phyloP scores from a whole-genome alignment of 768 basidiomycete genomes.

The Udeniomyces megalosporus region DNA sequence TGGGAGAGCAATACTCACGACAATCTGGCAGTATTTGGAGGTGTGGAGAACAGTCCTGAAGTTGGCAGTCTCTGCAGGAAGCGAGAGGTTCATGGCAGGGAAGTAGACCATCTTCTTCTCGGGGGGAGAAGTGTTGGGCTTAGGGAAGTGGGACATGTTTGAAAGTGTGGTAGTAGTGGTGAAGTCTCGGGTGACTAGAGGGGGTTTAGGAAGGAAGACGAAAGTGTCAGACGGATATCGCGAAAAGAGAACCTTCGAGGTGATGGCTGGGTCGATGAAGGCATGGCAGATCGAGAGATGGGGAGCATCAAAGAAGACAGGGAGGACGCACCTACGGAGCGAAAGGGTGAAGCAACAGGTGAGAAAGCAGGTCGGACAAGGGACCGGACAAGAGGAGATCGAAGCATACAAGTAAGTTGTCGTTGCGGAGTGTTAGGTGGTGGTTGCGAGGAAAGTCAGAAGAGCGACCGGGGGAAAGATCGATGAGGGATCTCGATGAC shows the following conservation, averaged over 20 bases:
- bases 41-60: constrained; percentile 32
- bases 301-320: too few relatives aligned
- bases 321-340: too few relatives aligned
- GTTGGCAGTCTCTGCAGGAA: constrained; percentile 26
- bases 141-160: background rate
- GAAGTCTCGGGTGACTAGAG: background rate
- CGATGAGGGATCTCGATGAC: background rate
- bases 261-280: too few relatives aligned
- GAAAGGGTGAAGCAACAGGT: too few relatives aligned
- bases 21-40: constrained; percentile 28
- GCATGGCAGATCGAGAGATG: too few relatives aligned
- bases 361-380: too few relatives aligned
- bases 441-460: too few relatives aligned
- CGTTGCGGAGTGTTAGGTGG: too few relatives aligned
- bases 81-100: constrained; percentile 24
- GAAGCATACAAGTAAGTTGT: too few relatives aligned
- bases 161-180: background rate
- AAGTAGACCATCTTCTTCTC: constrained; percentile 20
- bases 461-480: background rate
- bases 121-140: background rate
- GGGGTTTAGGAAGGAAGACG: background rate
- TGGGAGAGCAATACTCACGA: too few relatives aligned
- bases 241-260: background rate
- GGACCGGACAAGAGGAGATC: too few relatives aligned
- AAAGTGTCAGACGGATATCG: background rate